Evolutionary conservation across 1,284 basidiomycete species (phyloP), one percentile per base, ranked within the genome.

Genomic region (Moesziomyces sp.): DNA sequence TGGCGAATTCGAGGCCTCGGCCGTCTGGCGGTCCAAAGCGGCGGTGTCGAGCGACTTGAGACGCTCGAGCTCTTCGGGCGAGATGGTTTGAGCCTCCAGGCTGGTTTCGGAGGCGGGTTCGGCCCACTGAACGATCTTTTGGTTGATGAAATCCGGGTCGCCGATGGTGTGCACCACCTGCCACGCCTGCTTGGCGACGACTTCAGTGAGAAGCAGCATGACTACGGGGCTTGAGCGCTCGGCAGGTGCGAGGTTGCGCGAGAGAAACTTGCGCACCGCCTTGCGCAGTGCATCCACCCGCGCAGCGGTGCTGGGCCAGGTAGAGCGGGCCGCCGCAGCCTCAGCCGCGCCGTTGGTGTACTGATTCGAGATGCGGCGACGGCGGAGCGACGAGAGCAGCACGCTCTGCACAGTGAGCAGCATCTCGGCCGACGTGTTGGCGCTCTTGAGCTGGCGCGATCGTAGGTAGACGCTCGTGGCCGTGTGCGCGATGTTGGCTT

Each of bases 71-170:
- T 74, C 72, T 6, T 66, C 58, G 1, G 66, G 62, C 40, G 72
- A 70, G 46, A 75, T 66, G 13, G 73, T 53, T 24, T 75, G 63
- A 1, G 30, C 63, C 14, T 70, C 67, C 3, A 75, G 52, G 46
- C 64, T 70, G 14, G 73, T 75, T 43, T 71, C 63, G n/a, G 64
- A 67, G 14, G 73, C 73, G 3, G 68, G 73, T 34, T 75, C 69
- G 10, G 64, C 72, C 62, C 58, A 77, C 45, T 78, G 58, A 7
- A 81, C 72, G 24, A 81, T 78, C 54, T 77, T 68, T 16, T 63
- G 67, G 42, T 81, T 80, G 56, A 80, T 74, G 34, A 78, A 81
- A 52, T 81, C 79, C 6, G 78, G 78, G 30, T 80, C 72, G 19
- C 78, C 74, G 26, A 78, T 62, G 47, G 66, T 72, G 34, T 70